Evolutionary conservation across 2,329 filamentous ascomycete species (phyloP).

Genomic region (Lasiodiplodia sp.): DNA sequence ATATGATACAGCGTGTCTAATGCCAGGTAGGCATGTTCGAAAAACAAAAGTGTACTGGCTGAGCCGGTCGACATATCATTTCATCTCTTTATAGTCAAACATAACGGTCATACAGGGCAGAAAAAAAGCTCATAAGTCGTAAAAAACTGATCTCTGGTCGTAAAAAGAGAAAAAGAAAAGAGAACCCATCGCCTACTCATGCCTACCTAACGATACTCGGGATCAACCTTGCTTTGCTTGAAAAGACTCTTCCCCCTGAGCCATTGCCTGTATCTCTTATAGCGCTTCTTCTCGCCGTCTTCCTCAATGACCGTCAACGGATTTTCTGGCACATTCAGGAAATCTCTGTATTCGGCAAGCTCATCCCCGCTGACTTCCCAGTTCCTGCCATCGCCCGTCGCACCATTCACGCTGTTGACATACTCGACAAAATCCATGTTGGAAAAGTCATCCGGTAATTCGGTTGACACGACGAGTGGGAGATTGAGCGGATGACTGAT

Average conservation of each 20-base stretch:
- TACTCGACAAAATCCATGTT: conserved; percentile 81
- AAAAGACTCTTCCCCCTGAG: conserved; percentile 93
- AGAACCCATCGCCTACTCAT: not conserved
- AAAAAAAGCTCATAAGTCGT: not conserved
- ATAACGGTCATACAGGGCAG: too few relatives aligned
- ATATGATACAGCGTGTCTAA: too few relatives aligned
- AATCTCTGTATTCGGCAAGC: conserved; percentile 75
- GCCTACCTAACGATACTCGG: conserved; percentile 47
- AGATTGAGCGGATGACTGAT: conserved; percentile 88
- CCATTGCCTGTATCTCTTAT: conserved; percentile 97
- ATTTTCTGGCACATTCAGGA: conserved; percentile 79
- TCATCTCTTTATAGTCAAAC: too few relatives aligned
- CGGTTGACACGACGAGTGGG: conserved; percentile 78
- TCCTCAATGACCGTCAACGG: conserved; percentile 87
- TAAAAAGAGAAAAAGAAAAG: not conserved
- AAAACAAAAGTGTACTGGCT: too few relatives aligned
- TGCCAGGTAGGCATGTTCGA: too few relatives aligned
- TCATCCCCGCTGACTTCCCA: conserved; percentile 68
- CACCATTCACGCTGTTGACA: conserved; percentile 71
- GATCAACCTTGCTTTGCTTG: conserved; percentile 74
- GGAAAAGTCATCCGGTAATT: conserved; percentile 63
- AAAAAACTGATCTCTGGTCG: not conserved
- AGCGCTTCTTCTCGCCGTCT: conserved; percentile 89
- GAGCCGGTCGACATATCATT: too few relatives aligned
- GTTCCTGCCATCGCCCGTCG: conserved; percentile 58